A percentile compares a stretch with the other conserved stretches of the same genome.
Conservation (phyloP, 441 rosid species). For the Pelargonium myrrhifolium region DNA sequence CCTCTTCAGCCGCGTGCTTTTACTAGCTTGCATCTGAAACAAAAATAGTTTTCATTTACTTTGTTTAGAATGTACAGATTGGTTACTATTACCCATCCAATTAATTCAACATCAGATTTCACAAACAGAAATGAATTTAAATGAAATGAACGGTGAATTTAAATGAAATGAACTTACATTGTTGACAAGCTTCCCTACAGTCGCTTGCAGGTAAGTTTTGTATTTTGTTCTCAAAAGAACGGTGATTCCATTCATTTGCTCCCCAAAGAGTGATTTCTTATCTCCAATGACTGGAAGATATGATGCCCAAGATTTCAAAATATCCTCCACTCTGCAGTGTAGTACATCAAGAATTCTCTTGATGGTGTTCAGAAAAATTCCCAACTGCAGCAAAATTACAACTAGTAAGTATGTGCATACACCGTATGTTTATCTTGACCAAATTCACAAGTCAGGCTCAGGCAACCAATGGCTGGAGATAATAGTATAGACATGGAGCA, state of each 20-base stretch:
- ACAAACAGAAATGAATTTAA: neutral
- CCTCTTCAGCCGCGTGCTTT: constrained; percentile 65
- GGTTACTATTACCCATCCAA: neutral
- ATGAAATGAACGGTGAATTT: too few relatives aligned
- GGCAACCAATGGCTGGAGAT: constrained; percentile 1
- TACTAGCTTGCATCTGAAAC: constrained; percentile 63
- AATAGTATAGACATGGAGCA: neutral
- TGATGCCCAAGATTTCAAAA: constrained; percentile 86
- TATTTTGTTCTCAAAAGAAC: constrained; percentile 87
- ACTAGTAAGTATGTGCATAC: constrained; percentile 10
- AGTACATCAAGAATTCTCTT: constrained; percentile 89
- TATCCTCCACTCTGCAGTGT: constrained; percentile 69
- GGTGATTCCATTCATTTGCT: constrained; percentile 83
- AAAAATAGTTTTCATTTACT: neutral
- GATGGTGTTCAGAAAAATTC: constrained; percentile 76
- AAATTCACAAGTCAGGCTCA: neutral
- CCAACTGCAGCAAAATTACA: constrained; percentile 49
- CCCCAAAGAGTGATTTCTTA: constrained; percentile 65
- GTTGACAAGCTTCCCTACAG: constrained; percentile 75
- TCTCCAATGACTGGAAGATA: constrained; percentile 68
- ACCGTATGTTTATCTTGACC: neutral
- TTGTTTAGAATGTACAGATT: neutral
- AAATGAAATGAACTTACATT: too few relatives aligned
- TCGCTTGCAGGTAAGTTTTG: constrained; percentile 85
- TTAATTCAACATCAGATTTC: neutral